phyloP scores from a whole-genome alignment of 257 asterid species.

The Fraxinus quadrangulata region DNA sequence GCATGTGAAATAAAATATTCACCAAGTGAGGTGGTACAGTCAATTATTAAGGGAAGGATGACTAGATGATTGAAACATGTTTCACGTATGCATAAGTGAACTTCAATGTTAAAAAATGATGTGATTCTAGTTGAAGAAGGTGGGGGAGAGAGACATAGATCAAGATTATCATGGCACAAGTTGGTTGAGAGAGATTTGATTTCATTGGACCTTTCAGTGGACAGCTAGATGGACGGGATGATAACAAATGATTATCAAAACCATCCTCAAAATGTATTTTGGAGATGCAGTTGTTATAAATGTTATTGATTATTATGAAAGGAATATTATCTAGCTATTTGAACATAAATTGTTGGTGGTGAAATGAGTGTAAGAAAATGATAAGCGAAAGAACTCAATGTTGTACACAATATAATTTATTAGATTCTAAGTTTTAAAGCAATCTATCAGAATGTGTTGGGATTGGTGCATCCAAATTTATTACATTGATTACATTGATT shows the following conservation, averaged over 20 bases:
- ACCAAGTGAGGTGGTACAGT: neutral
- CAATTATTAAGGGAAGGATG: neutral
- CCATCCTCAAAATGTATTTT: neutral
- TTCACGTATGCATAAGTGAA: neutral
- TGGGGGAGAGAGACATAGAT: neutral
- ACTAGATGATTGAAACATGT: neutral
- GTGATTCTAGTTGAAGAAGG: neutral
- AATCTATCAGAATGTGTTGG: neutral
- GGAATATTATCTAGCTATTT: neutral
- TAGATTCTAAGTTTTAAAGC: neutral
- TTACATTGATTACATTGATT: neutral
- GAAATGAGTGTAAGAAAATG: neutral
- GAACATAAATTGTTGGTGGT: neutral
- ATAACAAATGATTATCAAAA: neutral
- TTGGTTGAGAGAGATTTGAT: neutral
- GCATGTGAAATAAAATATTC: neutral
- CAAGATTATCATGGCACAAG: neutral
- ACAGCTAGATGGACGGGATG: neutral
- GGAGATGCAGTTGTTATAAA: neutral
- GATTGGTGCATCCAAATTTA: neutral
- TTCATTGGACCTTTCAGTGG: neutral
- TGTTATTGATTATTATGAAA: neutral
- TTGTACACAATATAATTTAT: neutral
- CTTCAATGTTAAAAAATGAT: neutral
- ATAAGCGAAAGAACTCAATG: neutral